These are phyloP conservation scores for Nyssa sinensis DNA, from an alignment of 148 eudicot genomes.

Conservation along the genomic window DNA sequence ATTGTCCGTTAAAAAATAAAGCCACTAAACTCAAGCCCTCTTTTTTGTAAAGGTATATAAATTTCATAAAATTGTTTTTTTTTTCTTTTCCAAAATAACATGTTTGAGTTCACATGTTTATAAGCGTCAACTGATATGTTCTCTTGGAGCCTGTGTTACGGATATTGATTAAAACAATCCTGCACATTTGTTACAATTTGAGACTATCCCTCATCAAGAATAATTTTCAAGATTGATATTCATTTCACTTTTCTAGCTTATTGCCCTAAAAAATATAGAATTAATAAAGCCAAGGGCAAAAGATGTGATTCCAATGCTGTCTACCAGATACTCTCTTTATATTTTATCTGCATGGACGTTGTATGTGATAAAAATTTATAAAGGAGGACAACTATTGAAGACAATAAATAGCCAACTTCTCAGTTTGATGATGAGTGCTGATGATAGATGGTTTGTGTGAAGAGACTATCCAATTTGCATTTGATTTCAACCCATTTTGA, in stretches of 20 bases:
- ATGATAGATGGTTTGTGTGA: neutral
- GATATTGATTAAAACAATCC: neutral
- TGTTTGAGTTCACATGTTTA: neutral
- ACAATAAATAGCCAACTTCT: neutral
- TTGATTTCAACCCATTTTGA: neutral
- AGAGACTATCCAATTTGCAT: neutral
- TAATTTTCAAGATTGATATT: neutral
- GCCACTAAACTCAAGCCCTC: too few relatives aligned
- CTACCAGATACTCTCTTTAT: neutral
- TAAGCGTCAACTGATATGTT: neutral
- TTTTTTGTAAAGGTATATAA: neutral
- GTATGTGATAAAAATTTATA: neutral
- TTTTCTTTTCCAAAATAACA: neutral
- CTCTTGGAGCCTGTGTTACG: neutral
- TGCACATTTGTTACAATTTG: neutral
- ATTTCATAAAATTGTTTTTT: neutral
- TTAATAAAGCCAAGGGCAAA: neutral
- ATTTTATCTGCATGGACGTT: neutral
- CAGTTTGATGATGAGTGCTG: neutral
- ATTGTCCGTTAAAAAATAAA: too few relatives aligned
- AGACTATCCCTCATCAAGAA: neutral
- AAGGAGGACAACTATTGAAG: neutral
- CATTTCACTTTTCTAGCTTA: neutral
- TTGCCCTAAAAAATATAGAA: neutral
- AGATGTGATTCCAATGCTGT: neutral